These are phyloP conservation scores for Jamesozyma spencerorum DNA, from an alignment of 805 yeast genomes.

Conservation along the genomic window DNA sequence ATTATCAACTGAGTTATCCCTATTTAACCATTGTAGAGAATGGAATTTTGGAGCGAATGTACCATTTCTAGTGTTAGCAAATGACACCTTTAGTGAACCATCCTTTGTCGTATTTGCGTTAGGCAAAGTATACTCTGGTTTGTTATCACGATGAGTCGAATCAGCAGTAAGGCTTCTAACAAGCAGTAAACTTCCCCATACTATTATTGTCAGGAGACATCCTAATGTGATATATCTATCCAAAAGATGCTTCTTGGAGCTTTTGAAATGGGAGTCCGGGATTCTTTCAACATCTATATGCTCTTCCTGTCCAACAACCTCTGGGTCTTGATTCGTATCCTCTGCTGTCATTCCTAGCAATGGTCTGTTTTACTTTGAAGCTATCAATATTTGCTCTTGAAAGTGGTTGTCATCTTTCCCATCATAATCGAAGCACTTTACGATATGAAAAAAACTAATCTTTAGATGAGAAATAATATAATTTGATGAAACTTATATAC, in stretches of 20 bases:
- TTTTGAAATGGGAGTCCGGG: constrained; percentile 9
- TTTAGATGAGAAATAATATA: too few species aligned
- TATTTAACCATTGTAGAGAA: constrained; percentile 61
- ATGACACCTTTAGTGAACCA: constrained; percentile 28
- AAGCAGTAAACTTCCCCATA: constrained; percentile 21
- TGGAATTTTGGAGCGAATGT: constrained; percentile 45
- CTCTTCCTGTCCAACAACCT: background rate
- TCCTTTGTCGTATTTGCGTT: constrained; percentile 12
- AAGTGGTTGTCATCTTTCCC: too few species aligned
- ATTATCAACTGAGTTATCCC: constrained; percentile 37
- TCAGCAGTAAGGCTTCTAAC: constrained; percentile 7
- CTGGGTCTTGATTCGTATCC: too few species aligned
- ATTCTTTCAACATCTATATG: constrained; percentile 11
- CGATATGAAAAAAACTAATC: too few species aligned
- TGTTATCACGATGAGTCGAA: background rate
- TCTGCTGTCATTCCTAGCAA: too few species aligned
- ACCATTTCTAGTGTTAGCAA: constrained; percentile 43
- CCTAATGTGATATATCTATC: constrained; percentile 12
- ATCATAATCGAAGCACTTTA: too few species aligned
- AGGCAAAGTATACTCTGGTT: constrained; percentile 9
- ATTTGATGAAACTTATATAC: too few species aligned
- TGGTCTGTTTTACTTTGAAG: too few species aligned
- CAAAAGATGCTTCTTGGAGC: constrained; percentile 4
- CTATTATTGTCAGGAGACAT: constrained; percentile 9
- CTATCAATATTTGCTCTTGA: too few species aligned